These are phyloP conservation scores for Hebeloma cylindrosporum DNA, from an alignment of 768 basidiomycete genomes.

Conservation along the genomic window DNA sequence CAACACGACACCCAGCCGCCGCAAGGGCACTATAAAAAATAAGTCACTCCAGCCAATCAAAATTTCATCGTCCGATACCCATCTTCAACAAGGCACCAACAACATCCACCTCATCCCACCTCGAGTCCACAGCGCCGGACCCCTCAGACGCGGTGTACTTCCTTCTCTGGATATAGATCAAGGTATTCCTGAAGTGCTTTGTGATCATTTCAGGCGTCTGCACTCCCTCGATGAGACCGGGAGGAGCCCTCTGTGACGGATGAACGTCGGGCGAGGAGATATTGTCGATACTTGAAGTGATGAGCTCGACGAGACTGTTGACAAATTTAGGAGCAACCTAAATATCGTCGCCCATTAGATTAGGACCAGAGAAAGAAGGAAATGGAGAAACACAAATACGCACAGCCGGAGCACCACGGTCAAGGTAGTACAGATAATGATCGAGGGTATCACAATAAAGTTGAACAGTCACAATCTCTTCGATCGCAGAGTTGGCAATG, in stretches of 20 bases:
- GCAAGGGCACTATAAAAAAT: not conserved
- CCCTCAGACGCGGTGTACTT: conserved; percentile 55
- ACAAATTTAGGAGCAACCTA: conserved; percentile 95
- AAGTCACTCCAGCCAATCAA: not conserved
- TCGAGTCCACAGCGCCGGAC: conserved; percentile 39
- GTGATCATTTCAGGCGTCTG: conserved; percentile 93
- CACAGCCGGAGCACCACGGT: conserved; percentile 89
- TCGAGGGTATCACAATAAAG: conserved; percentile 96
- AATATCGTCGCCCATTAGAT: conserved; percentile 1
- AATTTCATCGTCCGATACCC: conserved; percentile 63
- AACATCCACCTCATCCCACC: conserved; percentile 89
- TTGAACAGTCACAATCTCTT: conserved; percentile 95
- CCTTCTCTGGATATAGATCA: conserved; percentile 77
- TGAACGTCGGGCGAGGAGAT: conserved; percentile 87
- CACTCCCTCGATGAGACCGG: conserved; percentile 89
- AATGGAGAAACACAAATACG: conserved; percentile 27
- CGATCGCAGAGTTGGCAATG: conserved; percentile 94
- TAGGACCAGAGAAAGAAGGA: not conserved
- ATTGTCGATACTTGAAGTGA: conserved; percentile 91
- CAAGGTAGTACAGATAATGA: conserved; percentile 94
- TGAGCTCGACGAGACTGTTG: conserved; percentile 93
- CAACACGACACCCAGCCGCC: not conserved
- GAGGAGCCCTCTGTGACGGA: conserved; percentile 82
- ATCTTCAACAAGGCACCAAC: conserved; percentile 89
- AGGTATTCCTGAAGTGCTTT: conserved; percentile 90